A percentile compares a stretch with the other conserved stretches of the same genome.
These are phyloP conservation scores for Gnomoniopsis sp. DNA, from an alignment of 2,329 filamentous ascomycete species.

Conservation along the genomic window DNA sequence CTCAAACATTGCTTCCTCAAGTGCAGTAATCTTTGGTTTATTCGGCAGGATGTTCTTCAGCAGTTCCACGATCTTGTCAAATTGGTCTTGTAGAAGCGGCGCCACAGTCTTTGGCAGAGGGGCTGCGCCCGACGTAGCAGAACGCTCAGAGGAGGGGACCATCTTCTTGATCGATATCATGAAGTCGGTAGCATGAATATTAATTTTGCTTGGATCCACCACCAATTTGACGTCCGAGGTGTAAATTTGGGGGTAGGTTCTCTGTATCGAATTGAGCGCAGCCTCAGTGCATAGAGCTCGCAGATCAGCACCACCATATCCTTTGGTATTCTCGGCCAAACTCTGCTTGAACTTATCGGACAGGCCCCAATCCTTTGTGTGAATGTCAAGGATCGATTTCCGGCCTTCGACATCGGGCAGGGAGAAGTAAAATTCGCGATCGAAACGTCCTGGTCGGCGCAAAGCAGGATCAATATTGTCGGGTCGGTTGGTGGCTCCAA, in stretches of 20 bases:
- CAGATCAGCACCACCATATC: conserved; percentile 93
- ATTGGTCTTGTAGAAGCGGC: conserved; percentile 72
- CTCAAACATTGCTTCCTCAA: conserved; percentile 92
- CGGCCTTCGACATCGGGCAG: conserved; percentile 78
- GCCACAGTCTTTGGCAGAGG: conserved; percentile 77
- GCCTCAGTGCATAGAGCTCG: conserved; percentile 94
- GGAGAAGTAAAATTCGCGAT: conserved; percentile 97
- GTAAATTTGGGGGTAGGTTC: conserved; percentile 96
- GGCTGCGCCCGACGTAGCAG: conserved; percentile 77
- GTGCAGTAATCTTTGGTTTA: conserved; percentile 79
- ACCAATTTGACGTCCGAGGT: conserved; percentile 83
- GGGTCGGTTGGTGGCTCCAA: conserved; percentile 95
- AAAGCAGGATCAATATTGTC: conserved; percentile 97
- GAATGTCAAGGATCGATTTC: conserved; percentile 86
- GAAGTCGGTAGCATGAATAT: conserved; percentile 88
- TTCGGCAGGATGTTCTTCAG: conserved; percentile 77
- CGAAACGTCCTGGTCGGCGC: conserved; percentile 88
- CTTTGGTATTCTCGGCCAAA: conserved; percentile 85
- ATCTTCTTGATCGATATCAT: conserved; percentile 97
- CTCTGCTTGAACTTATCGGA: conserved; percentile 75
- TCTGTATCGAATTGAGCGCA: conserved; percentile 89
- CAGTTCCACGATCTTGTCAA: conserved; percentile 64
- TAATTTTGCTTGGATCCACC: conserved; percentile 81
- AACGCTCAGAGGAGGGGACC: conserved; percentile 89
- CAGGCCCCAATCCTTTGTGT: conserved; percentile 91